A percentile compares a stretch with the other conserved stretches of the same genome.
Evolutionary conservation across 1,284 basidiomycete genomes (phyloP).

Genomic region (Schizophyllum commune): DNA sequence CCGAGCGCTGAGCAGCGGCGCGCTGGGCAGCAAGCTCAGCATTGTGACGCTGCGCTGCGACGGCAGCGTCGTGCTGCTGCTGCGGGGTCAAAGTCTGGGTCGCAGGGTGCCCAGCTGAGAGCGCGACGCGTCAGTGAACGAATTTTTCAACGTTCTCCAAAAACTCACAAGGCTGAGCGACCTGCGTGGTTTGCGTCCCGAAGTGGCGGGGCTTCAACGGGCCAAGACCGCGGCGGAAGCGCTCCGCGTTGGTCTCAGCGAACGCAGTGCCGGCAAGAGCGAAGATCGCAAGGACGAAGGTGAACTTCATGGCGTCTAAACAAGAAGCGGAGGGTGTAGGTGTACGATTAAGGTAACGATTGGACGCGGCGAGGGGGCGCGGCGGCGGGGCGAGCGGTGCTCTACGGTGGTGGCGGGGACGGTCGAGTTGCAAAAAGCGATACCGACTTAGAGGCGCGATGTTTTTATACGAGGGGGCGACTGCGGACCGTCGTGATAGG

Average conservation of each 20-base stretch:
- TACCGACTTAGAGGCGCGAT: background rate
- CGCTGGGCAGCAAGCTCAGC: background rate
- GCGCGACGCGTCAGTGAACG: too few species aligned
- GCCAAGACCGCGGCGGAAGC: background rate
- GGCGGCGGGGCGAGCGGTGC: too few species aligned
- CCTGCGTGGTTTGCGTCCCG: background rate
- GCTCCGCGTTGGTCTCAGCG: background rate
- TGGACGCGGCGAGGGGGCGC: background rate
- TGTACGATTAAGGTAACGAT: background rate
- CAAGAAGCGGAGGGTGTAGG: background rate
- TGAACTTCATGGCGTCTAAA: background rate
- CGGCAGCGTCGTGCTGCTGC: background rate
- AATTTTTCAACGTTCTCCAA: background rate
- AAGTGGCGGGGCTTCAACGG: background rate
- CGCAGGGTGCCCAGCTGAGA: background rate
- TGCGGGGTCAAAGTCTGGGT: background rate
- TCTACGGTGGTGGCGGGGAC: background rate
- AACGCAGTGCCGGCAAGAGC: background rate
- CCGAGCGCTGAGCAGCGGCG: background rate
- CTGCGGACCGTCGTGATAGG: background rate
- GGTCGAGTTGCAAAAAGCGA: background rate
- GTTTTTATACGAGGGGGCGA: background rate
- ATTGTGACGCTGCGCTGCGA: background rate
- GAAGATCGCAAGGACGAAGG: background rate
- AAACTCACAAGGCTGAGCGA: background rate